Base-by-base conservation (phyloP, 2,329 filamentous ascomycete genomes). In the Seiridium cupressi region DNA sequence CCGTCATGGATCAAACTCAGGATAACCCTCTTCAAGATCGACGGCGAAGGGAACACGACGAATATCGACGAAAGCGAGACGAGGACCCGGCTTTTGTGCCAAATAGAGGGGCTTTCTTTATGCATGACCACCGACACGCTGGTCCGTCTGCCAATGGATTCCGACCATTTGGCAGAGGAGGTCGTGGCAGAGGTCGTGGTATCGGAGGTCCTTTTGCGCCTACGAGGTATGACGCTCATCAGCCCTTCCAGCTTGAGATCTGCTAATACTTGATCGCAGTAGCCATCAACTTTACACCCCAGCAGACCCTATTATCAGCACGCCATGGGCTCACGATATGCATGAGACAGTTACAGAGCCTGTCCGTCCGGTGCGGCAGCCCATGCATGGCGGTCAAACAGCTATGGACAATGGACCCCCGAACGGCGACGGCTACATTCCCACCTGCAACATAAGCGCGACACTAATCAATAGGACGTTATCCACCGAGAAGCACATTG, bases 61-160 rank as follows among this genome's bases (percentile, higher is more conserved):
- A 96, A 71, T 96, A 96, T 78, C 88, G 89, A 77, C 92, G 90
- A 77, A 91, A 91, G 74, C 86, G 92, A 67, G 92, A 96, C 72
- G 88, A 92, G 68, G 92, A 97, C 73, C 94, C 94, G 42, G 88
- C 93, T 9, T 97, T 97, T 76, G 94, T 97, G 59, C 94, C 95
- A 58, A 97, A 96, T 70, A 84, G 94, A 65, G 95, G 95, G 61
- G 89, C 91, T 63, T 98, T 98, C 81, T 98, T 97, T 79, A 93
- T 98, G 86, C 94, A 98, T 75, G 95, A 98, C 73, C 92, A 95
- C 70, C 86, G 92, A 63, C 89, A 92, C 67, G 86, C 90, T 59
- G 89, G 89, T n/a, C 85, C 89, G 49, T 86, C 88, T 65, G 84
- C 88, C 57, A 94, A 93, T 75, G 90, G 90, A 57, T 92, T 94